phyloP scores from a whole-genome alignment of 2,329 filamentous ascomycete genomes.

The Sporothrix phasma region DNA sequence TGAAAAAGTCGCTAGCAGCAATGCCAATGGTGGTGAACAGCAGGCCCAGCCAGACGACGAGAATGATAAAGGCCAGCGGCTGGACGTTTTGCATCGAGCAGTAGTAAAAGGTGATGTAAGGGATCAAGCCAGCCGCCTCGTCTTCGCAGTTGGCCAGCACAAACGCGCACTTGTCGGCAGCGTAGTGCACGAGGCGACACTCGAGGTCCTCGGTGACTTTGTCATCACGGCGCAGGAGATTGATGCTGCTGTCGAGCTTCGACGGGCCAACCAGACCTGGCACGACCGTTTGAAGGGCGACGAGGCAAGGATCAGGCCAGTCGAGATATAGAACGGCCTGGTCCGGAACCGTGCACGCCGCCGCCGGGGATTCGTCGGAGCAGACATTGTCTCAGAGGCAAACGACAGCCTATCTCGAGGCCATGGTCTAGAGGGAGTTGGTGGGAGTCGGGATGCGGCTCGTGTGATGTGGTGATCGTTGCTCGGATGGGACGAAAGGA shows the following conservation, averaged over 20 bases:
- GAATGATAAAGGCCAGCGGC: conserved; percentile 66
- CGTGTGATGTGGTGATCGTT: neutral
- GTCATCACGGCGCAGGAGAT: conserved; percentile 3
- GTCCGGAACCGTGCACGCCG: conserved; percentile 32
- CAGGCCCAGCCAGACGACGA: conserved; percentile 75
- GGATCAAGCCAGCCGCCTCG: conserved; percentile 80
- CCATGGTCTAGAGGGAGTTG: neutral
- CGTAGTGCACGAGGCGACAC: conserved; percentile 71
- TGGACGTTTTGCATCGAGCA: conserved; percentile 61
- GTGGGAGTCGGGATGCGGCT: neutral
- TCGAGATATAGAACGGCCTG: conserved; percentile 40
- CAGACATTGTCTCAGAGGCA: conserved; percentile 1
- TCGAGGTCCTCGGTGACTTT: conserved; percentile 31
- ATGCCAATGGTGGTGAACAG: conserved; percentile 97
- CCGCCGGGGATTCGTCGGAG: conserved; percentile 15
- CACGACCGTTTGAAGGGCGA: conserved; percentile 30
- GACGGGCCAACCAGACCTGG: neutral
- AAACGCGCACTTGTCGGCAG: conserved; percentile 76
- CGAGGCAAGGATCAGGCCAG: conserved; percentile 35
- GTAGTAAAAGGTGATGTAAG: conserved; percentile 87
- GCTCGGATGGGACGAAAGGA: neutral
- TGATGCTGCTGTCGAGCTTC: neutral
- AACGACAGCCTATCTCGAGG: neutral
- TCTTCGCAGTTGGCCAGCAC: conserved; percentile 72
- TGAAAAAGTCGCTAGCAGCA: conserved; percentile 96